Evolutionary conservation across 805 yeast genomes (phyloP), one percentile per base, ranked within the genome.

Genomic region (Sungouiella blattae): DNA sequence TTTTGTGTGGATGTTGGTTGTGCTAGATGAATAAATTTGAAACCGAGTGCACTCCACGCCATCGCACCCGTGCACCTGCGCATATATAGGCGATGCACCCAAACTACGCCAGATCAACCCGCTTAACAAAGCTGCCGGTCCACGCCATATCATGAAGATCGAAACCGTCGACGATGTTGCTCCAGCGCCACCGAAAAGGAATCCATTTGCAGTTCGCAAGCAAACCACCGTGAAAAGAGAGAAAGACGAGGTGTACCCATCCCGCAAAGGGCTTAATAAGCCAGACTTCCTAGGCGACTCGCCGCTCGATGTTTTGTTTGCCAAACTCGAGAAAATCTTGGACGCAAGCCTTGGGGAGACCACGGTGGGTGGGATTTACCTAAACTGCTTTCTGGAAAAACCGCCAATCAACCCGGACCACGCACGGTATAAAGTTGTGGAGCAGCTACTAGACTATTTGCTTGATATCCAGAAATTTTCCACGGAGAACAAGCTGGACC

Each of bases 401-500:
- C 22, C 22, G 8, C 8, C 9, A 7, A 7, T 9, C 6, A 9
- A 20, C 22, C 9, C 9, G 22, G 22, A 20, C 6, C 11, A 26
- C 8, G 15, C 28, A 9, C 16, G 28, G 6, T 43, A 34, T 27
- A 15, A 22, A 2, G 69, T 69, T 5, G 52, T 73, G 2, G 51
- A 55, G n/a, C 45, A 45, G 21, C 49, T 75, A 4, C 52, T 76
- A 11, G 44, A 55, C 3, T 57, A 51, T 32, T 49, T 77, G n/a
- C 28, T 47, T 2, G 46, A 60, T 26, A 65, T 75, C 15, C 77
- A 75, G 44, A 30, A 41, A 4, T 39, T 60, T 2, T 60, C 79
- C 5, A 15, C 45, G 12, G 32, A 33, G 31, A 35, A 35, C 16
- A 35, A 34, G 3, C 35, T 38, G 18, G 58, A 51, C 17, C 55